A percentile compares a stretch with the other conserved stretches of the same genome.
Evolutionary conservation across 2,329 filamentous ascomycete genomes (phyloP).

Genomic region (Neurospora crassa): DNA sequence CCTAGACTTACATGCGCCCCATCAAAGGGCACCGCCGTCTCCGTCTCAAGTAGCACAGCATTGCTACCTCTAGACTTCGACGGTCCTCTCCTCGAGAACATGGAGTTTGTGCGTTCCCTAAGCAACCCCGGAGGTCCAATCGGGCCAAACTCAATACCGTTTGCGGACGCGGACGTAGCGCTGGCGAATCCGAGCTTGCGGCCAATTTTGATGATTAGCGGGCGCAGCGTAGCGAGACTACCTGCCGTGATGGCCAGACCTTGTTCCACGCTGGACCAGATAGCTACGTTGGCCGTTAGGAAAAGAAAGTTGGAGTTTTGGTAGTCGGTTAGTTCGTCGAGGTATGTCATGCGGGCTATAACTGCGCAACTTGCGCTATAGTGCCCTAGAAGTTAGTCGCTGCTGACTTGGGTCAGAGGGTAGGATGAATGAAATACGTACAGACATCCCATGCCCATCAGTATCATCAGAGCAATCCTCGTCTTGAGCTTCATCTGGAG

Average conservation of each 20-base stretch:
- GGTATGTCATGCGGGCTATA: constrained; percentile 29
- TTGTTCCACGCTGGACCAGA: constrained; percentile 39
- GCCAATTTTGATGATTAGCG: constrained; percentile 28
- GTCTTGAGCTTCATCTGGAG: constrained; percentile 43
- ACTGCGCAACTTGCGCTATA: constrained; percentile 35
- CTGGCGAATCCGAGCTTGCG: constrained; percentile 20
- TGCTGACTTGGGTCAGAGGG: background rate
- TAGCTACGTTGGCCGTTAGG: constrained; percentile 33
- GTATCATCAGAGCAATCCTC: constrained; percentile 40
- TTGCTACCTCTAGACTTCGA: background rate
- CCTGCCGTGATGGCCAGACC: constrained; percentile 39
- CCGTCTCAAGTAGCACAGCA: background rate
- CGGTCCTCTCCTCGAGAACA: background rate
- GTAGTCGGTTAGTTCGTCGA: constrained; percentile 1
- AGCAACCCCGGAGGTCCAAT: background rate
- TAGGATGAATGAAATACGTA: constrained; percentile 16
- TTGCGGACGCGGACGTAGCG: background rate
- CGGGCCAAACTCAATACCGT: background rate
- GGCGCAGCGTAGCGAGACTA: constrained; percentile 37
- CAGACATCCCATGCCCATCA: constrained; percentile 48
- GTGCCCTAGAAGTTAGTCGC: background rate
- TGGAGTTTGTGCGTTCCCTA: background rate
- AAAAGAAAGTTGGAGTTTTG: constrained; percentile 30
- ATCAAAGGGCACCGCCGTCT: background rate
- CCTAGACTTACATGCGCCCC: background rate